A percentile compares a stretch with the other conserved stretches of the same genome.
These are phyloP conservation scores for Helenozyma baotianmanensis DNA, from an alignment of 805 yeast species.

Conservation along the genomic window DNA sequence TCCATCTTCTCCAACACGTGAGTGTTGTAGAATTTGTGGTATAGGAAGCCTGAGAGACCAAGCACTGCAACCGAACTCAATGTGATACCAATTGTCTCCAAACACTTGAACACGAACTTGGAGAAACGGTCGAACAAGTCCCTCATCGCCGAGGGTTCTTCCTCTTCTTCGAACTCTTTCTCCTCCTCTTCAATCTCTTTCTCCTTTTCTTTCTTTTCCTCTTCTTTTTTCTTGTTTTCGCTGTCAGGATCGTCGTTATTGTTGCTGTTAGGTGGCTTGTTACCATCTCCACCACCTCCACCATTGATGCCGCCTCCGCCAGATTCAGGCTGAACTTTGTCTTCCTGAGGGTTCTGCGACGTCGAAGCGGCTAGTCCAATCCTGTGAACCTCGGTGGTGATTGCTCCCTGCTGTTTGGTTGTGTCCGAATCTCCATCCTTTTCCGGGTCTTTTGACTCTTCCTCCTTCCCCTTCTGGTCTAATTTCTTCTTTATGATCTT, in stretches of 20 bases:
- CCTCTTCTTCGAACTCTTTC: constrained; percentile 6
- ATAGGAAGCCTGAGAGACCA: constrained; percentile 67
- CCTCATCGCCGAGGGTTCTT: constrained; percentile 16
- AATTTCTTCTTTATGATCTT: constrained; percentile 13
- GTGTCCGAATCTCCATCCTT: not conserved
- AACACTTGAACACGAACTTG: constrained; percentile 36
- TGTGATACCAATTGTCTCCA: constrained; percentile 70
- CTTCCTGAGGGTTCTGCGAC: not conserved
- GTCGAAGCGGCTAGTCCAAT: not conserved
- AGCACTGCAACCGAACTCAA: constrained; percentile 63
- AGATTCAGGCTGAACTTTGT: not conserved
- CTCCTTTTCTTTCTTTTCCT: constrained; percentile 6
- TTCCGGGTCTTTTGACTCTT: not conserved
- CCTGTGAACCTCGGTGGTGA: constrained; percentile 2
- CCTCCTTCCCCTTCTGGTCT: constrained; percentile 9
- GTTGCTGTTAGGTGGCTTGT: constrained; percentile 1
- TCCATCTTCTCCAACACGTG: constrained; percentile 65
- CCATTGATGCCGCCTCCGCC: constrained; percentile 4
- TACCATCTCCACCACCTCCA: constrained; percentile 2
- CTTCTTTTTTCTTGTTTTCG: constrained; percentile 5
- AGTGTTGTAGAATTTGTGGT: constrained; percentile 56
- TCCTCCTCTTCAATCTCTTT: constrained; percentile 8
- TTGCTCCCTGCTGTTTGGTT: not conserved
- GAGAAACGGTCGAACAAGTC: constrained; percentile 17
- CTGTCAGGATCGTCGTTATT: constrained; percentile 5